Conservation (phyloP, 2,329 filamentous ascomycete species). For the Fusarium marasasianum region DNA sequence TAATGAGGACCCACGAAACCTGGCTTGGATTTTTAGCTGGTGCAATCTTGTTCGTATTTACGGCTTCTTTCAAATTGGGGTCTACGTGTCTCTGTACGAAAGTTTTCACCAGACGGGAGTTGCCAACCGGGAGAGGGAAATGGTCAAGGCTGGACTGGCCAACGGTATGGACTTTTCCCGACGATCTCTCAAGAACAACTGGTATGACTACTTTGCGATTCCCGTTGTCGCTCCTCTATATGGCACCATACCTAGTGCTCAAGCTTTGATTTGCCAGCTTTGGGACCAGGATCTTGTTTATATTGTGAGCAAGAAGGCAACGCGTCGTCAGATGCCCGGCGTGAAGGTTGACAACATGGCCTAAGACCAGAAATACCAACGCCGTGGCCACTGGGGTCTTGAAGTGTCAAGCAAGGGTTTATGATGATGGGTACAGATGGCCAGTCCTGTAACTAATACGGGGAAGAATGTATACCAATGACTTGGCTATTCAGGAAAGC, state of each 20-base stretch:
- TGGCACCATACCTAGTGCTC: conserved; percentile 72
- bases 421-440: background rate
- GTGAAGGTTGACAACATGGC: conserved; percentile 56
- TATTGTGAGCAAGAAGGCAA: conserved; percentile 76
- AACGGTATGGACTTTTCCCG: conserved; percentile 73
- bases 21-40: conserved; percentile 68
- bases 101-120: conserved; percentile 71
- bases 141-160: conserved; percentile 70
- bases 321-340: conserved; percentile 59
- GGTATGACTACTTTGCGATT: conserved; percentile 71
- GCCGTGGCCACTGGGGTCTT: background rate
- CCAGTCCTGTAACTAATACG: background rate
- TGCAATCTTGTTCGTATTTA: conserved; percentile 68
- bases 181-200: conserved; percentile 64
- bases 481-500: background rate
- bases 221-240: conserved; percentile 74
- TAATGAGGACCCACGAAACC: conserved; percentile 59
- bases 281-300: conserved; percentile 76
- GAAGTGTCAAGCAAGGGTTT: background rate
- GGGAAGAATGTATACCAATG: background rate
- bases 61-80: conserved; percentile 70
- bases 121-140: conserved; percentile 69
- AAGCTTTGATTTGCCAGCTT: conserved; percentile 75
- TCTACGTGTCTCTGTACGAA: conserved; percentile 74
- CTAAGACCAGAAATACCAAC: conserved; percentile 39